These are phyloP conservation scores for Closterium sp. DNA, from an alignment of 139 green algal species.

Conservation along the genomic window DNA sequence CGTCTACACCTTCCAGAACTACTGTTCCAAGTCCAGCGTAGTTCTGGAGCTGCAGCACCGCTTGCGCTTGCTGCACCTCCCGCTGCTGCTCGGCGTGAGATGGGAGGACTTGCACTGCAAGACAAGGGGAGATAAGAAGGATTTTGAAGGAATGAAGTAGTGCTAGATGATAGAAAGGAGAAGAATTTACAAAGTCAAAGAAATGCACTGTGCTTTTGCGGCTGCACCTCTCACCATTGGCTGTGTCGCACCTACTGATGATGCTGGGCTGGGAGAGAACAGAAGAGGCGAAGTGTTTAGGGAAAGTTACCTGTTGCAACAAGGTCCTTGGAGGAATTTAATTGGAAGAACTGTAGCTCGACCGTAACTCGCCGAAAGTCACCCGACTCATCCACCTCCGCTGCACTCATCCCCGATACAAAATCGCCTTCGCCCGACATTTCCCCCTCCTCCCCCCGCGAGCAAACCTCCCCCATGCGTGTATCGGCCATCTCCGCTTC, in stretches of 20 bases:
- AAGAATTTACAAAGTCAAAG: no score
- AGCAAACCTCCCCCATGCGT: neutral
- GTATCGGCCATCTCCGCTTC: neutral
- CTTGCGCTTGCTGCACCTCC: neutral
- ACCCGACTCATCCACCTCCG: neutral
- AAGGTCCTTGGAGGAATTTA: neutral
- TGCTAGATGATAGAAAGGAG: no score
- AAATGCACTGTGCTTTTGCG: no score
- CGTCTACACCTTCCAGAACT: neutral
- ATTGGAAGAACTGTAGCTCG: neutral
- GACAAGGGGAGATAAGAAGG: neutral
- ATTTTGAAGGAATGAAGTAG: no score
- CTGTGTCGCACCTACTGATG: no score
- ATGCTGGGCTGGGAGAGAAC: no score
- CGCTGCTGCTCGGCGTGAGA: neutral
- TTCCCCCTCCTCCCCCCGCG: neutral
- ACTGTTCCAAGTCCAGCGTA: neutral
- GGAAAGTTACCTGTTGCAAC: neutral
- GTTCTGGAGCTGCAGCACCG: neutral
- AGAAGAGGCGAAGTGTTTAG: no score
- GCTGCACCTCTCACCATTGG: no score
- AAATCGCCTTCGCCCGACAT: neutral
- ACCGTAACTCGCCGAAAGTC: neutral
- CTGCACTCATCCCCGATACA: neutral
- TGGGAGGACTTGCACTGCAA: neutral